Base-by-base conservation (phyloP, 306 rosid species). In the Abrus precatorius region DNA sequence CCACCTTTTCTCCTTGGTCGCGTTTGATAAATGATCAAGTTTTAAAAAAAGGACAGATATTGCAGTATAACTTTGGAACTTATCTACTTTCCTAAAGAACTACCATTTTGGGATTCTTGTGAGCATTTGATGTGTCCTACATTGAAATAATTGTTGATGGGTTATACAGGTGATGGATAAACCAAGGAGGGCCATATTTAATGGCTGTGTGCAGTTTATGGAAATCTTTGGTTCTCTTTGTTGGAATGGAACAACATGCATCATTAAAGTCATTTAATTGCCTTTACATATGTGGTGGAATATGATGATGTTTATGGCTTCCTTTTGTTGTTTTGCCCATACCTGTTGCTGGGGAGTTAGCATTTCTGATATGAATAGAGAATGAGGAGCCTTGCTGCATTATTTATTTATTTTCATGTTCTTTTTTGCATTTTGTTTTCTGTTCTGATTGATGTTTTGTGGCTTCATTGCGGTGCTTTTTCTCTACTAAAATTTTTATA, bases 391-490 rank as follows among this genome's bases (percentile, higher is more conserved):
- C 12, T 62, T 40, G 84, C n/a, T 55, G 55, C 47, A 13, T 72
- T 52, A 6, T 62, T 27, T 52, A 9, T 72, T 52, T 61, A n/a
- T 29, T n/a, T 10, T 43, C 9, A 7, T 43, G 2, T 45, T 14
- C 30, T 45, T 68, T 54, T 7, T 6, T 53, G 40, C 47, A 38
- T 10, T 41, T 12, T 73, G 60, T 61, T 71, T 61, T 61, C 49
- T 63, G 38, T 50, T 50, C 33, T 76, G 72, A 49, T 69, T 68
- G 56, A 59, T 59, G 72, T 67, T 70, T 73, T 45, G 9, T 56
- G 9, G 4, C 69, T 40, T 28, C 36, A 65, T 67, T 81, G 38
- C 34, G 56, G n/a, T 45, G n/a, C 75, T 66, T 40, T 72, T 20
- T 61, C 48, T 74, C 47, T 49, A 49, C 33, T 73, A 34, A 56